Evolutionary conservation across 2,329 filamentous ascomycete genomes (phyloP), one percentile per base, ranked within the genome.

Genomic region (Penicillium sp.): DNA sequence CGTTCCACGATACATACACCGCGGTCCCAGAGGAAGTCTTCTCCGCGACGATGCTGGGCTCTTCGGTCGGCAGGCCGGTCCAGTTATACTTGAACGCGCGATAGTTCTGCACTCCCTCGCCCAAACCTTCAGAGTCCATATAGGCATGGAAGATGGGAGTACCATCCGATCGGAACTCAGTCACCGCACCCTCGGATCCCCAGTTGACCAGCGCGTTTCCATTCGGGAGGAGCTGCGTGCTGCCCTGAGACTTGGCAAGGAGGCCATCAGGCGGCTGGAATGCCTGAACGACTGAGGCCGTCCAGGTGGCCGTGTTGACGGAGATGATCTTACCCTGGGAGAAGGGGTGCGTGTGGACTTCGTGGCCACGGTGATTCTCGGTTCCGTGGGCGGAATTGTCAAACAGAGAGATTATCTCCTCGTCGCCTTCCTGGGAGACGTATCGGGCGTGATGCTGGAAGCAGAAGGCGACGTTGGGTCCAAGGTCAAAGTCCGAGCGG

Each of bases 201-300:
- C 83, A 87, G 57, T 82, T 81, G 29, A 86, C 78, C 37, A 86
- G 70, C 6, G 78, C 77, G 53, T 83, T 81, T 29, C 80, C 80
- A 48, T 79, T 79, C 0, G 80, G 76, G 0, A 87, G 74, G 5
- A 83, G 62, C 58, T 87, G 83, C 28, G 81, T 78, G 54, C 76
- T 80, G 1, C 79, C 80, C 55, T 82, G 80, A 0, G 81, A 83
- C 42, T 76, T 79, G 24, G 81, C 77, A 0, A 77, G 70, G 7
- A 84, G 69, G 5, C 72, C 68, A 50, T 82, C 79, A 1, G 81
- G 81, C 0, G 80, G 78, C 46, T 76, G 72, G 64, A 78, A 81
- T 21, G 77, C 74, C 47, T 74, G 73, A n/a, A 81, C 70, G 49
- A 79, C 71, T 1, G 71, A 71, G 1, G 79, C 80, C 1, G 72